Evolutionary conservation across 257 asterid species (phyloP).

Genomic region (Solanum raphanifolium): DNA sequence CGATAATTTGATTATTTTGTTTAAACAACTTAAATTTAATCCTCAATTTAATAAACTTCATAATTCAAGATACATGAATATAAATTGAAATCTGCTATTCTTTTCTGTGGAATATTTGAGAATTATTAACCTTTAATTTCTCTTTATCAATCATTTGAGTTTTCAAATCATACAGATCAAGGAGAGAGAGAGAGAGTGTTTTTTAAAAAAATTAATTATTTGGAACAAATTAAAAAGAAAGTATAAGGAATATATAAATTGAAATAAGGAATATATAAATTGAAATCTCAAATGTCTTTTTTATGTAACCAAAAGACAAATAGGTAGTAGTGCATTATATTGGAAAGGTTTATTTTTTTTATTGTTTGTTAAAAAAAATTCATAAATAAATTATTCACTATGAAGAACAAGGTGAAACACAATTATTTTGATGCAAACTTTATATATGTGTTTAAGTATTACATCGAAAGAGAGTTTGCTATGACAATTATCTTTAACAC

Average conservation of each 20-base stretch:
- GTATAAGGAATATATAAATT: background rate
- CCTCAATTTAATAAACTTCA: background rate
- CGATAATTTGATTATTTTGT: background rate
- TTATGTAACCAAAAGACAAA: background rate
- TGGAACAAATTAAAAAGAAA: background rate
- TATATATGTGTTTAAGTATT: background rate
- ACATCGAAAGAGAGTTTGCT: background rate
- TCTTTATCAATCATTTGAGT: background rate
- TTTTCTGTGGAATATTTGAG: background rate
- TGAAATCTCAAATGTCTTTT: background rate
- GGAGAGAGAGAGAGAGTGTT: background rate
- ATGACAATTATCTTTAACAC: background rate
- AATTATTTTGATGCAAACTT: background rate
- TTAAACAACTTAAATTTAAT: background rate
- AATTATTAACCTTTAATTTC: background rate
- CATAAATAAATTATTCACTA: background rate
- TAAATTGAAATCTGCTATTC: background rate
- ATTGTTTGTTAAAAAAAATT: background rate
- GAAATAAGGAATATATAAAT: background rate
- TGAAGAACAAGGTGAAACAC: background rate
- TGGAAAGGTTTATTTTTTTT: background rate
- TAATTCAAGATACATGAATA: background rate
- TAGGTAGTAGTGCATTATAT: background rate
- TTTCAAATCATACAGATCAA: background rate
- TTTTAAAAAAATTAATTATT: too few species aligned